These are phyloP conservation scores for Paramecium sexaurelia DNA, from an alignment of 73 alveolate genomes.

Conservation along the genomic window DNA sequence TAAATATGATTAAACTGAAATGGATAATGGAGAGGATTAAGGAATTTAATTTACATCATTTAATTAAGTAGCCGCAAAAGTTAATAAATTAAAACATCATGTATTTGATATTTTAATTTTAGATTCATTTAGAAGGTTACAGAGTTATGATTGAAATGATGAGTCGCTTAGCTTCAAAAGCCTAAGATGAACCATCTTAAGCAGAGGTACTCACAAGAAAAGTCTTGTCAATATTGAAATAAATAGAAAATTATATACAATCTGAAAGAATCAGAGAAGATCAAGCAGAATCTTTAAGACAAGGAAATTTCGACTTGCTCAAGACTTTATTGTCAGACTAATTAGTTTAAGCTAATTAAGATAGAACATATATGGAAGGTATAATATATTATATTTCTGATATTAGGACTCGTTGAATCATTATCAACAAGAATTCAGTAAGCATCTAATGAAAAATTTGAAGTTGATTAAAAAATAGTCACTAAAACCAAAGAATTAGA, in stretches of 20 bases:
- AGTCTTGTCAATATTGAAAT: background rate
- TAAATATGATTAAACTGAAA: background rate
- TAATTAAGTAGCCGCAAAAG: constrained; percentile 17
- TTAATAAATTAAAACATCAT: constrained; percentile 42
- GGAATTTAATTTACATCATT: background rate
- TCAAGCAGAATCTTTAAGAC: constrained; percentile 20
- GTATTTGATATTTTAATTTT: background rate
- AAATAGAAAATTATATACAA: constrained; percentile 34
- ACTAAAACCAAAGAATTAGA: constrained; percentile 10
- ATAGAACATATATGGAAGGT: constrained; percentile 49
- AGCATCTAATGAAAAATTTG: constrained; percentile 39
- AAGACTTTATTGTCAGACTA: background rate
- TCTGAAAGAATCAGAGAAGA: constrained; percentile 55
- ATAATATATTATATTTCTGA: background rate
- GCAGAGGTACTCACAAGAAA: constrained; percentile 40
- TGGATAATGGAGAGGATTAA: background rate
- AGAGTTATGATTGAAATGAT: constrained; percentile 1
- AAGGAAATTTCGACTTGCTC: background rate
- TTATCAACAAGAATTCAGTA: background rate
- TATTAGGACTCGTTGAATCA: background rate
- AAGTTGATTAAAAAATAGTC: background rate
- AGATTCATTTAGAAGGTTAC: constrained; percentile 46
- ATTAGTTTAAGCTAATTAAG: constrained; percentile 33
- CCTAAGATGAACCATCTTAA: constrained; percentile 21
- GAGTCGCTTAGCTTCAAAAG: constrained; percentile 30